phyloP scores from a whole-genome alignment of 768 basidiomycete species.

The Rhizopogon vinicolor region DNA sequence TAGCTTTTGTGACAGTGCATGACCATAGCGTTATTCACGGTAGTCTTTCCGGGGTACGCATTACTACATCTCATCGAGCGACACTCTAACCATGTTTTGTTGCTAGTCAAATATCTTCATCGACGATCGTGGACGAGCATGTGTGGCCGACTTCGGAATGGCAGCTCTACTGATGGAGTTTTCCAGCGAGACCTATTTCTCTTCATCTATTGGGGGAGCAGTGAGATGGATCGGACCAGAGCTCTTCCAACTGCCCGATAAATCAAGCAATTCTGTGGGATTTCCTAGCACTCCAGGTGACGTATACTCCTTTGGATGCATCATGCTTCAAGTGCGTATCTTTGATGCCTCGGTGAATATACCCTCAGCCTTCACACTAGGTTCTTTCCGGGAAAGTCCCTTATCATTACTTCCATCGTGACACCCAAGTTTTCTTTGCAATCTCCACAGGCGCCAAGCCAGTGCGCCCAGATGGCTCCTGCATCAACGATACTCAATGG shows the following conservation, averaged over 20 bases:
- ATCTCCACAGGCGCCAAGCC: constrained; percentile 8
- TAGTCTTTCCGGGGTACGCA: constrained; percentile 9
- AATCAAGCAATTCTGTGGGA: not conserved
- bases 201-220: constrained; percentile 1
- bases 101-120: constrained; percentile 6
- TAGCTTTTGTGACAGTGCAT: constrained; percentile 1
- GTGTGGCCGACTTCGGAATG: constrained; percentile 5
- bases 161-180: constrained; percentile 4
- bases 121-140: constrained; percentile 1
- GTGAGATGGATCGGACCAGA: constrained; percentile 8
- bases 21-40: constrained; percentile 1
- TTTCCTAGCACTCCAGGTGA: not conserved
- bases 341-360: constrained; percentile 16
- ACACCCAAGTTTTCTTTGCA: constrained; percentile 14
- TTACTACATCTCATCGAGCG: not conserved
- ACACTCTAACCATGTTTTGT: not conserved
- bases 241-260: not conserved
- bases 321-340: constrained; percentile 18
- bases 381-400: constrained; percentile 13
- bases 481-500: constrained; percentile 2
- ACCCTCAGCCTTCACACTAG: not conserved
- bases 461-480: not conserved
- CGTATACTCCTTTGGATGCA: constrained; percentile 20
- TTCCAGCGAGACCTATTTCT: constrained; percentile 3
- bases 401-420: constrained; percentile 16